Evolutionary conservation across 352 stramenopile species (phyloP).

Genomic region (Phytophthora colocasiae): DNA sequence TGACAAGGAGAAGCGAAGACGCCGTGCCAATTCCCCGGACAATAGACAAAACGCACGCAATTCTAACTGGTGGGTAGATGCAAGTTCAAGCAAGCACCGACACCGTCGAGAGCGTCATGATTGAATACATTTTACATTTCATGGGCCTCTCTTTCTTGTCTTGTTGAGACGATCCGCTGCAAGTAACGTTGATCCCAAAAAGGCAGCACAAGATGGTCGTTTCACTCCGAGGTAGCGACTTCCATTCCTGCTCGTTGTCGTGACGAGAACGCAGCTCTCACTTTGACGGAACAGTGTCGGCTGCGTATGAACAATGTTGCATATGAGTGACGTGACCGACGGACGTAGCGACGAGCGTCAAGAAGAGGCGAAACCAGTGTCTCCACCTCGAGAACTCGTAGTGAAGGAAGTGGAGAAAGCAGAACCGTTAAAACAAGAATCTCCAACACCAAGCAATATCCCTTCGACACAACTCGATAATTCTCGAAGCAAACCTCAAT

Average conservation of each 20-base stretch:
- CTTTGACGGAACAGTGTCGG: not conserved
- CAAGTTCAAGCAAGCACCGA: constrained; percentile 7
- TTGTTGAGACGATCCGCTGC: too few relatives aligned
- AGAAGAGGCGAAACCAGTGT: not conserved
- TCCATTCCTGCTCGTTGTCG: too few relatives aligned
- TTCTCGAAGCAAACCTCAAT: constrained; percentile 2
- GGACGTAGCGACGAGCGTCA: constrained; percentile 6
- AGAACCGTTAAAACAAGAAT: too few relatives aligned
- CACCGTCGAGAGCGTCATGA: constrained; percentile 14
- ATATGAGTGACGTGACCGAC: constrained; percentile 25
- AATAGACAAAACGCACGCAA: constrained; percentile 2
- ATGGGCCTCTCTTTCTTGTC: too few relatives aligned
- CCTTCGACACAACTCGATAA: not conserved
- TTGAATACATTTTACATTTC: not conserved
- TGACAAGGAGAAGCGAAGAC: constrained; percentile 17
- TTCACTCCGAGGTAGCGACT: constrained; percentile 6
- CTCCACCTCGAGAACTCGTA: too few relatives aligned
- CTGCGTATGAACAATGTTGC: constrained; percentile 24
- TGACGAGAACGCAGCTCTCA: constrained; percentile 3
- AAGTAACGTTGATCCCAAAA: not conserved
- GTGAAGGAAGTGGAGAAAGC: too few relatives aligned
- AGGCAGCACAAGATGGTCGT: constrained; percentile 13
- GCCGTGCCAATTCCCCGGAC: not conserved
- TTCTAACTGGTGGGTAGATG: constrained; percentile 40
- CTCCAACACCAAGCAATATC: too few relatives aligned